Base-by-base conservation (phyloP, 495 filamentous ascomycete genomes). In the Trichoderma erinaceum region DNA sequence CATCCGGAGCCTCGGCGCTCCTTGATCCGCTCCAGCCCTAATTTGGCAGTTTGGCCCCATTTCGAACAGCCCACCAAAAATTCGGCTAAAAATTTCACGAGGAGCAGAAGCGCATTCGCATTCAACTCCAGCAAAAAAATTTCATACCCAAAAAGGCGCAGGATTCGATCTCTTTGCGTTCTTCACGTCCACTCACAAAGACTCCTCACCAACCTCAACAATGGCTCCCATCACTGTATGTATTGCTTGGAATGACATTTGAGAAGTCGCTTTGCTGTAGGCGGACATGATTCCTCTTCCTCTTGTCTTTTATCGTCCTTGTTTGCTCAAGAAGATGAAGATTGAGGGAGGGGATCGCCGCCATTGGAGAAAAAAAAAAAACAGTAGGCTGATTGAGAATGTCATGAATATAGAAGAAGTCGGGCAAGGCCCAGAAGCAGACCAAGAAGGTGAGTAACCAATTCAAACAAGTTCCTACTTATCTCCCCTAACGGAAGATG, bases 221-320 rank as follows among this genome's bases (percentile, higher is more conserved):
- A 90, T 89, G 87, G 84, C 82, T 80, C 80, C 81, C 70, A 79
- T 78, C 77, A 78, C 85, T 82, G 92, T 96, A 96, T 84, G 92
- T 95, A 87, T 25, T 25, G 12, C 56, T 11, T 61, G 56, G 29
- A 61, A 61, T 61, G 56, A 21, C 78, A 77, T 79, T 78, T 84
- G 83, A 86, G 8, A 64, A 18, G n/a, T 79, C 81, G 92, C 92
- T 96, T 96, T 96, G 92, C 92, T 96, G 92, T 90, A 88, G 83
- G 79, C 78, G 80, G 76, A 81, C 77, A 80, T 48, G 12, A 5
- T 6, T 48, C 3, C 18, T n/a, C 21, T 21, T 52, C 10, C 77
- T 77, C 72, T 72, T 66, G 46, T 50, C 46, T 67, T 35, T 52
- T 52, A n/a, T 16, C 48, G 15, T 16, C 21, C n/a, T 52, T 52